Evolutionary conservation across 768 basidiomycete species (phyloP).

Genomic region (Auricularia sp.): DNA sequence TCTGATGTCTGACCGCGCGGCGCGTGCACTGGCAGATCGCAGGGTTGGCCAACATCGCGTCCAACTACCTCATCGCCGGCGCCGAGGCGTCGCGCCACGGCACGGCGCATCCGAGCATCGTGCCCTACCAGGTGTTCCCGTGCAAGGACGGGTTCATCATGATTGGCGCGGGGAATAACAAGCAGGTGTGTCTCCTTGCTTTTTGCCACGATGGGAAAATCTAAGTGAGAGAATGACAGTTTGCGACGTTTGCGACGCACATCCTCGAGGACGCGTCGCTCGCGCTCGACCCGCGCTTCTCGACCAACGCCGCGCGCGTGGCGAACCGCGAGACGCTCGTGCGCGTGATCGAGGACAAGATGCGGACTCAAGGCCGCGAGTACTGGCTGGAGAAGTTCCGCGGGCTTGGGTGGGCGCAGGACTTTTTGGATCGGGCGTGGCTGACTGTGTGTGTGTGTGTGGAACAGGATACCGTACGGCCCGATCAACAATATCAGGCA

Average conservation of each 20-base stretch:
- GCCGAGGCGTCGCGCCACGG: constrained; percentile 77
- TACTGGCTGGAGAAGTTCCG: constrained; percentile 69
- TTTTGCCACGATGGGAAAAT: too few species aligned
- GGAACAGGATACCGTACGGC: constrained; percentile 62
- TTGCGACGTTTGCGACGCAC: constrained; percentile 51
- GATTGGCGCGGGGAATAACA: constrained; percentile 89
- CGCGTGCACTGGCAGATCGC: constrained; percentile 49
- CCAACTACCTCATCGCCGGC: constrained; percentile 83
- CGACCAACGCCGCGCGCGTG: constrained; percentile 67
- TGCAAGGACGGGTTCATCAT: constrained; percentile 84
- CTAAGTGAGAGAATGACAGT: constrained; percentile 32
- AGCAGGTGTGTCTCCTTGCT: constrained; percentile 40
- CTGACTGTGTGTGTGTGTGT: too few species aligned
- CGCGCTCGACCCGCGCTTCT: constrained; percentile 49
- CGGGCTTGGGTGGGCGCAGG: constrained; percentile 56
- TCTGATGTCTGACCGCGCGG: neutral
- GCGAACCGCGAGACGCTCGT: constrained; percentile 62
- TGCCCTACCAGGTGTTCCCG: constrained; percentile 85
- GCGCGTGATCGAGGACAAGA: constrained; percentile 48
- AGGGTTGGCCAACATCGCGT: constrained; percentile 84
- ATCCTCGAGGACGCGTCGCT: constrained; percentile 56
- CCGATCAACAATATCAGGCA: constrained; percentile 88
- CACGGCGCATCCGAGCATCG: constrained; percentile 90
- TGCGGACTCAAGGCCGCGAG: constrained; percentile 48
- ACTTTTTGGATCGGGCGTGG: neutral